These are phyloP conservation scores for Colletotrichum magnum DNA, from an alignment of 2,329 filamentous ascomycete species.

Conservation along the genomic window DNA sequence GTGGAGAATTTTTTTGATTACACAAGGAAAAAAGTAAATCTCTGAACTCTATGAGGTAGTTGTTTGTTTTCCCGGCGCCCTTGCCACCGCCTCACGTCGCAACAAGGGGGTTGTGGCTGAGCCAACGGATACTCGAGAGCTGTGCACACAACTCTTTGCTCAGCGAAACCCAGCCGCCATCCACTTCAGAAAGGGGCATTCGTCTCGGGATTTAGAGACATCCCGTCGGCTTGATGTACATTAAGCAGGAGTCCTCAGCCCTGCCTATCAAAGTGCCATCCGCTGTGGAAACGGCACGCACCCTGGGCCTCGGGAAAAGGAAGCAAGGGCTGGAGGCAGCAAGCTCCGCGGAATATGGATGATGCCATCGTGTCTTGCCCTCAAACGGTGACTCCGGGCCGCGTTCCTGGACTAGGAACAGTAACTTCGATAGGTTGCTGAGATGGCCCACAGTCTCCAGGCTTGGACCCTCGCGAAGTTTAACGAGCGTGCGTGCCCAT, in stretches of 20 bases:
- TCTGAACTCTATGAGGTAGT: neutral
- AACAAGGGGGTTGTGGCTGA: neutral
- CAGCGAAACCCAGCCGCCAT: neutral
- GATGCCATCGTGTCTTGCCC: neutral
- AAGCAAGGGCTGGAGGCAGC: neutral
- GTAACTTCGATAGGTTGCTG: too few relatives aligned
- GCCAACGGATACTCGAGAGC: neutral
- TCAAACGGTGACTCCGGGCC: constrained; percentile 7
- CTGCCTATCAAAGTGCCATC: constrained; percentile 1
- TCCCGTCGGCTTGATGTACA: constrained; percentile 2
- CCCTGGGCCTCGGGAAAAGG: constrained; percentile 5
- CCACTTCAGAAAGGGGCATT: neutral
- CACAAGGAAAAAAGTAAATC: constrained; percentile 3
- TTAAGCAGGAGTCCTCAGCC: constrained; percentile 3
- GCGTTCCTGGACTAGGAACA: neutral
- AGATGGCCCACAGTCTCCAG: neutral
- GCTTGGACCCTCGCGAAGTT: neutral
- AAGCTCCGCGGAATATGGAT: neutral
- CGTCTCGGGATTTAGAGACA: neutral
- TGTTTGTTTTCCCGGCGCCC: neutral
- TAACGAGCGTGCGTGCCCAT: neutral
- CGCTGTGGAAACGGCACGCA: neutral
- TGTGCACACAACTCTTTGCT: neutral
- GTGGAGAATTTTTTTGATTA: constrained; percentile 3
- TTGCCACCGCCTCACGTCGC: constrained; percentile 5